These are phyloP conservation scores for Eutrema yunnanense DNA, from an alignment of 345 rosid species.

Conservation along the genomic window DNA sequence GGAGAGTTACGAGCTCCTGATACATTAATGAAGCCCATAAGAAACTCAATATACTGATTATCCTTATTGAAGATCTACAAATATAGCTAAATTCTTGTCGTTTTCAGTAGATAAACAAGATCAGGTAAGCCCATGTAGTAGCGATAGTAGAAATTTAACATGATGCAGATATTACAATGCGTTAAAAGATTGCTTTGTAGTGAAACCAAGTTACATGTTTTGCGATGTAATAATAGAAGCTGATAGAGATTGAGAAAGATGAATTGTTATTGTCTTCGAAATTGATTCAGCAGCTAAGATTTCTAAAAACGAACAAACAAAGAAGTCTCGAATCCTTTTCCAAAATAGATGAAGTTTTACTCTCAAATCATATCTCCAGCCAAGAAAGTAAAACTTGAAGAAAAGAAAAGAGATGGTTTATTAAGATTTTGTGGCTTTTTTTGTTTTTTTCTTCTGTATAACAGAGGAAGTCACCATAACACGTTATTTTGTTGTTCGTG, in stretches of 20 bases:
- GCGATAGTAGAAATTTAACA: background rate
- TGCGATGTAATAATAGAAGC: background rate
- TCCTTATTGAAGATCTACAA: background rate
- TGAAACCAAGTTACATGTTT: slow-evolving; percentile 10
- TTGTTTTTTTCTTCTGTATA: no score
- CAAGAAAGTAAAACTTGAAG: background rate
- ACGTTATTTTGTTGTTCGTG: background rate
- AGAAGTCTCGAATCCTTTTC: background rate
- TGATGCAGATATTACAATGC: slow-evolving; percentile 3
- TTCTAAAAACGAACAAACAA: background rate
- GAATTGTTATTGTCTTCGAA: background rate
- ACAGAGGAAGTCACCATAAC: background rate
- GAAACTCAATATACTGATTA: background rate
- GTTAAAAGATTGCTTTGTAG: slow-evolving; percentile 16
- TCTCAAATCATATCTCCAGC: background rate
- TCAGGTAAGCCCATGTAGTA: background rate
- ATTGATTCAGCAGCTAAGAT: slow-evolving; percentile 2
- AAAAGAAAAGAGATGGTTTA: background rate
- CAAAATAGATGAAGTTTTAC: background rate
- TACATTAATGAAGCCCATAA: background rate
- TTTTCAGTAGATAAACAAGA: background rate
- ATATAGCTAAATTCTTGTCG: slow-evolving; percentile 2
- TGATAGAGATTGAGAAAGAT: slow-evolving; percentile 4
- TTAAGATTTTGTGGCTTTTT: no score
- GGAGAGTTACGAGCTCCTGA: slow-evolving; percentile 21